These are phyloP conservation scores for Sergeia podlipaevii DNA, from an alignment of 208 protist genomes.

Conservation along the genomic window DNA sequence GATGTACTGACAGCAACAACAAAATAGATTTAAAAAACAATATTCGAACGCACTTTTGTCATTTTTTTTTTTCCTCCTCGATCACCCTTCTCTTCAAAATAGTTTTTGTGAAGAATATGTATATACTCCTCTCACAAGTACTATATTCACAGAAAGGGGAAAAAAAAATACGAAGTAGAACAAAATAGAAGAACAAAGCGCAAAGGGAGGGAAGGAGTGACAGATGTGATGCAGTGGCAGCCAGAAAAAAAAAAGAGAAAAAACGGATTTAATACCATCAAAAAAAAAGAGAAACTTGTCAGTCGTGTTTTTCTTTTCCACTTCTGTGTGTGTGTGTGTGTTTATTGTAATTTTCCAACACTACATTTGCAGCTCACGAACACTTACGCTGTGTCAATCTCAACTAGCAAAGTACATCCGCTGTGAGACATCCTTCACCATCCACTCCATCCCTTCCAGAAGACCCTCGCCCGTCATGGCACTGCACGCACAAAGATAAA, in stretches of 20 bases:
- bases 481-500: conserved; percentile 94
- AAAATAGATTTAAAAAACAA: too few species aligned
- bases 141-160: background rate
- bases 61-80: too few species aligned
- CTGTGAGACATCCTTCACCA: conserved; percentile 96
- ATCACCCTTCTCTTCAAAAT: too few species aligned
- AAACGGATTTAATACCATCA: background rate
- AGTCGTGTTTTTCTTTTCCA: background rate
- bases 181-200: conserved; percentile 3
- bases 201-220: background rate
- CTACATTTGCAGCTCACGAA: background rate
- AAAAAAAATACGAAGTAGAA: background rate
- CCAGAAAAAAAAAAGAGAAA: conserved; percentile 12
- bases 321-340: conserved; percentile 1
- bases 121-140: too few species aligned
- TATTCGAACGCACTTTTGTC: too few species aligned
- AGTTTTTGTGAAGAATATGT: too few species aligned
- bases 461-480: conserved; percentile 96
- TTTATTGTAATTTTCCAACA: background rate
- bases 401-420: conserved; percentile 85
- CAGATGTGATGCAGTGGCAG: background rate
- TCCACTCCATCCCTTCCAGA: conserved; percentile 97
- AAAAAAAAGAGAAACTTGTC: conserved; percentile 1
- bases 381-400: background rate
- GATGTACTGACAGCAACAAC: too few species aligned